Conservation (phyloP, 768 basidiomycete genomes). For the Pisolithus microcarpus region DNA sequence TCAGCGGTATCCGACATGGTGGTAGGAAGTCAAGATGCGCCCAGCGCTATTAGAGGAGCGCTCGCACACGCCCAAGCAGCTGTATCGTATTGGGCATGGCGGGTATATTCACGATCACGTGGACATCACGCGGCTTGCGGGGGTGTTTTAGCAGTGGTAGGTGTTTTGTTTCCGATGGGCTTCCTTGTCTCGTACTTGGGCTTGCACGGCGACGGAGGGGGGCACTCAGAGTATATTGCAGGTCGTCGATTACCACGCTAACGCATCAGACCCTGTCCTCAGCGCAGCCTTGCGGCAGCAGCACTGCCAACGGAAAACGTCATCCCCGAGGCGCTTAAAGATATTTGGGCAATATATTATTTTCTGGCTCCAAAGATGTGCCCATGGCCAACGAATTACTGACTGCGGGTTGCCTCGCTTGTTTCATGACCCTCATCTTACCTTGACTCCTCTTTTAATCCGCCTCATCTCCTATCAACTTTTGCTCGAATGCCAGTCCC, state of each 20-base stretch:
- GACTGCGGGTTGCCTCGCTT: background rate
- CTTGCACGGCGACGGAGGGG: background rate
- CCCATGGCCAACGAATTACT: background rate
- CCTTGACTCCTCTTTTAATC: conserved; percentile 9
- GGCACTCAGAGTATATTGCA: background rate
- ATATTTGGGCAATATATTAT: background rate
- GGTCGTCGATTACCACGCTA: no score
- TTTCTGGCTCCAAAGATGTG: background rate
- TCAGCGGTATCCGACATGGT: conserved; percentile 36
- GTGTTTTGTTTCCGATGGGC: no score
- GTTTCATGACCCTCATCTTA: background rate
- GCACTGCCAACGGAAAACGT: background rate
- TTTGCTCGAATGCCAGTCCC: background rate
- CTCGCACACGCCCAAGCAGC: background rate
- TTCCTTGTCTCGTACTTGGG: background rate
- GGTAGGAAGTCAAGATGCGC: conserved; percentile 15
- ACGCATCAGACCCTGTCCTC: background rate
- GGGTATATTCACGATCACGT: conserved; percentile 20
- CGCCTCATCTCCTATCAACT: conserved; percentile 5
- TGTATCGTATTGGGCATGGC: background rate
- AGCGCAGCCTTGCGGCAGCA: background rate
- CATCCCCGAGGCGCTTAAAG: background rate
- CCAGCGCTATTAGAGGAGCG: conserved; percentile 1
- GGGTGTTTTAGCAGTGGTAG: no score
- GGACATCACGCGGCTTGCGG: background rate